A percentile compares a stretch with the other conserved stretches of the same genome.
These are phyloP conservation scores for Capsicum rhomboideum DNA, from an alignment of 257 asterid species.

Conservation along the genomic window DNA sequence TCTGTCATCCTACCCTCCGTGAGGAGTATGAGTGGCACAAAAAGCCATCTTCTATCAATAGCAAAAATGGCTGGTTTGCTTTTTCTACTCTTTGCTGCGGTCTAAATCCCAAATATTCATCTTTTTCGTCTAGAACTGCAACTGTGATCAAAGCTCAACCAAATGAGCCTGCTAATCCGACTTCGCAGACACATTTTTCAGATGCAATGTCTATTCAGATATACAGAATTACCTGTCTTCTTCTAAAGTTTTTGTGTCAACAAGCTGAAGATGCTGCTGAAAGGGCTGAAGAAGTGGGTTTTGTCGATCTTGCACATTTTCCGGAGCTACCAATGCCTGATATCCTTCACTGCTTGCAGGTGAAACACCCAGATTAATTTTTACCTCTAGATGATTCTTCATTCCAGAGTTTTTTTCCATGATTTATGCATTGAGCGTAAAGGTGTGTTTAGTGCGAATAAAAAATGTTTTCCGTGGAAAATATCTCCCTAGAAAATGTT, in stretches of 20 bases:
- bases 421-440: not conserved
- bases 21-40: slow-evolving; percentile 79
- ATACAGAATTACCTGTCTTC: slow-evolving; percentile 64
- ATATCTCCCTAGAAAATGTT: too few relatives aligned
- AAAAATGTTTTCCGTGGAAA: not conserved
- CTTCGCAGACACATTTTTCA: slow-evolving; percentile 52
- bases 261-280: slow-evolving; percentile 75
- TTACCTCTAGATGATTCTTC: not conserved
- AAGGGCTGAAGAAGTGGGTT: slow-evolving; percentile 88
- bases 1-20: slow-evolving; percentile 53
- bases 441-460: not conserved
- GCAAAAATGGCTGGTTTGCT: slow-evolving; percentile 88
- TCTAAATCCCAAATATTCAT: slow-evolving; percentile 34
- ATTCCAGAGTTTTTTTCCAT: not conserved
- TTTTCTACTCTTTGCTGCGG: slow-evolving; percentile 73
- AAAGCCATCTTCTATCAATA: slow-evolving; percentile 60
- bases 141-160: slow-evolving; percentile 46
- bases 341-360: slow-evolving; percentile 92
- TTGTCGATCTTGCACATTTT: slow-evolving; percentile 71
- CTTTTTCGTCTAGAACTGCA: slow-evolving; percentile 35
- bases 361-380: slow-evolving; percentile 1
- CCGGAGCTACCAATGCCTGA: slow-evolving; percentile 99
- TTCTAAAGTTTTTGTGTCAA: slow-evolving; percentile 65
- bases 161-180: slow-evolving; percentile 15
- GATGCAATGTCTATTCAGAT: slow-evolving; percentile 68